Base-by-base conservation (phyloP, 768 basidiomycete species). In the Lentinula sp. region DNA sequence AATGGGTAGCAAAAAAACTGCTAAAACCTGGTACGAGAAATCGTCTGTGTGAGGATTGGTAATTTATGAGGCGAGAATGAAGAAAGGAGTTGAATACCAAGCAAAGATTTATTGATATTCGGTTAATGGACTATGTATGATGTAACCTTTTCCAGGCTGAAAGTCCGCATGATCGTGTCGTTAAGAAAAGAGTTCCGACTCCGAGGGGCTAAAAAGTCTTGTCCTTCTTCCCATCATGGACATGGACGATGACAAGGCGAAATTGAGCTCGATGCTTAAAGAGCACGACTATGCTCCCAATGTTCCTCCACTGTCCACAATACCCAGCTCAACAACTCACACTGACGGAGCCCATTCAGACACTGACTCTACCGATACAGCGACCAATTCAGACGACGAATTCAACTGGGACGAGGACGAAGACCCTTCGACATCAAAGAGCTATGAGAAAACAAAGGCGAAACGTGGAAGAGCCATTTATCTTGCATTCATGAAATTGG, bases 401-500 rank as follows among this genome's bases (percentile, higher is more conserved):
- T 90, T 91, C 65, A 79, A 90, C 74, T 88, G 88, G 88, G 86
- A 89, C 59, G 81, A 85, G 56, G 85, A 83, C 51, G 83, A 86
- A 13, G 79, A 79, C 23, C 41, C 55, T 42, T 56, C 41, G 23
- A 72, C 69, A 37, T 62, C 66, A 53, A 71, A 64, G 36, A 60
- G 56, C 3, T 63, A 46, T 45, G 66, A 68, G 10, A 67, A 70
- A 54, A 66, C 73, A 43, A 83, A 83, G 66, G 87, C 86, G 3
- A 84, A 79, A 65, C 80, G 89, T 53, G 83, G 85, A 54, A 80
- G 86, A 49, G 77, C 80, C 37, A 68, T 90, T 50, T 91, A 83
- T 79, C 73, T 83, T 37, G 75, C 77, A 1, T 89, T 89, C 69
- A 82, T 88, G 84, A 84, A 82, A 68, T 78, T 91, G 18, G 80